Evolutionary conservation across 441 rosid species (phyloP).

Genomic region (Brassica hybrid): DNA sequence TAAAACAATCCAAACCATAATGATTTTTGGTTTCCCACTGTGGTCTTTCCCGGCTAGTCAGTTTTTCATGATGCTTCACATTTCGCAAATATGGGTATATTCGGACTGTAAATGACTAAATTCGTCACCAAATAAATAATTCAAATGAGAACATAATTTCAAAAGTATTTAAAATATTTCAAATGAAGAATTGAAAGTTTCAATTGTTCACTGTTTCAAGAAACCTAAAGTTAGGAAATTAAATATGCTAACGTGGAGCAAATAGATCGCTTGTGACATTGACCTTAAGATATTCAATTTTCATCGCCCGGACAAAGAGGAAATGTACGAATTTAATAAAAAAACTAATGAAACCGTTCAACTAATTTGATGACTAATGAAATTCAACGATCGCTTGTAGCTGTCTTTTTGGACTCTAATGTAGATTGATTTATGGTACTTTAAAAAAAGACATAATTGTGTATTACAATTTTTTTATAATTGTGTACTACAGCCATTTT

Average conservation of each 20-base stretch:
- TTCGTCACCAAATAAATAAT: not conserved
- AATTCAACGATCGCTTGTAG: slow-evolving; percentile 1
- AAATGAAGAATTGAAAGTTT: slow-evolving; percentile 2
- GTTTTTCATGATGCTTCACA: not conserved
- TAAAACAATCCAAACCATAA: not conserved
- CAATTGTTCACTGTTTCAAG: slow-evolving; percentile 6
- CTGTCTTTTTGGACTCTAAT: slow-evolving; percentile 6
- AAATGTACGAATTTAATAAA: not conserved
- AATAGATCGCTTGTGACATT: not conserved
- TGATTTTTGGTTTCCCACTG: not conserved
- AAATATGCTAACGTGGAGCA: slow-evolving; percentile 20
- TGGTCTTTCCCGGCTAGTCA: not conserved
- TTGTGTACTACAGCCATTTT: too few species aligned
- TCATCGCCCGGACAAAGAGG: slow-evolving; percentile 30
- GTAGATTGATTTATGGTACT: not conserved
- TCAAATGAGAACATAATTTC: not conserved
- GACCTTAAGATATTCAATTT: slow-evolving; percentile 4
- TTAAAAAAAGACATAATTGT: not conserved
- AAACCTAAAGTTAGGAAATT: slow-evolving; percentile 10
- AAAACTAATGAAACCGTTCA: slow-evolving; percentile 9
- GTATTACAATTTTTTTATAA: not conserved
- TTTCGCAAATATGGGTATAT: not conserved
- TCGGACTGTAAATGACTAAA: not conserved
- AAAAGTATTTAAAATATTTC: not conserved
- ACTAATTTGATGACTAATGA: slow-evolving; percentile 20